Evolutionary conservation across 2,329 filamentous ascomycete species (phyloP), one percentile per base, ranked within the genome.

Genomic region (Claviceps quebecensis): DNA sequence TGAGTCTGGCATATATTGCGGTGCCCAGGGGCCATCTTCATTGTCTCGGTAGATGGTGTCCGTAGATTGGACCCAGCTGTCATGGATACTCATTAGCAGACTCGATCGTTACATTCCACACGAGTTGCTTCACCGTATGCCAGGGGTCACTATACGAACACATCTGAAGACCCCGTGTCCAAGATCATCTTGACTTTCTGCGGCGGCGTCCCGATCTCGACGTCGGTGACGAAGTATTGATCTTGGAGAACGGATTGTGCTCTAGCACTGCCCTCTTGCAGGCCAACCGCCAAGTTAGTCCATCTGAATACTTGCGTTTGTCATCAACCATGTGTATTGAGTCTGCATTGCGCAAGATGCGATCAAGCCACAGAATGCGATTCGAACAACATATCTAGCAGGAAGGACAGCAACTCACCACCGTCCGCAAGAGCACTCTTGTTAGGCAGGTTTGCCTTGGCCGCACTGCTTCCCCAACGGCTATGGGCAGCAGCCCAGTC

Each of bases 131-230:
- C 13, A 19, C 13, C 29, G 9, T 34, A 11, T 17, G 9, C 6
- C n/a, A 3, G 9, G 11, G 16, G 45, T 2, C 22, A n/a, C 16
- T 19, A 9, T 46, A 80, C 84, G 77, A 76, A 93, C 83, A 76
- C 65, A 53, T 79, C 76, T 9, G 72, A 67, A 7, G 76, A 79
- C 11, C 75, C 76, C 2, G 74, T 78, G 56, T 78, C 75, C 23
- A 78, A 57, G n/a, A 74, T 69, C 43, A 78, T 59, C 46, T 69
- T 70, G 43, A 77, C 51, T 5, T 60, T 63, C 54, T 78, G 74
- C 1, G 71, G 67, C 0, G 75, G 75, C 14, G 65, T 72, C 9
- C 75, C 75, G 46, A 78, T 59, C 47, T 68, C 60, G 26, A 74
- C 58, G 29, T 74, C 67, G 34, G 69, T 65, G 26, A 73, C 60